Evolutionary conservation across 2,329 filamentous ascomycete genomes (phyloP).

Genomic region (Corniculantispora saksenae): DNA sequence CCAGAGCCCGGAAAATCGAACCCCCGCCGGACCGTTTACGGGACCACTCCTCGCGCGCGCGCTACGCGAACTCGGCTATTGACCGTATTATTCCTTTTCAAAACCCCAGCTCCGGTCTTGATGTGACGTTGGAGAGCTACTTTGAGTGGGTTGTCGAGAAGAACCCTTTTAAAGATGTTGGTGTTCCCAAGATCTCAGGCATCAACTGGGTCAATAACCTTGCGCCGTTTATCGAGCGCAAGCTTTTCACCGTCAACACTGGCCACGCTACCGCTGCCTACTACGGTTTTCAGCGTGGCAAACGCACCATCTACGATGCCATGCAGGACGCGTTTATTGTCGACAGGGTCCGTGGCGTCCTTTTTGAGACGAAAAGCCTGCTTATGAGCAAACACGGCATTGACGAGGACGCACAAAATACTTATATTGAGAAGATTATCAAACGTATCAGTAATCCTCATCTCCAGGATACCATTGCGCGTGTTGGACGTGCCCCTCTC

Average conservation of each 20-base stretch:
- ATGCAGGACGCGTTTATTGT: slow-evolving; percentile 80
- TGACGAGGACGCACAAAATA: slow-evolving; percentile 69
- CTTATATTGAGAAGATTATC: slow-evolving; percentile 91
- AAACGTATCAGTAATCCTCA: slow-evolving; percentile 90
- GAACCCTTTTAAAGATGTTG: slow-evolving; percentile 73
- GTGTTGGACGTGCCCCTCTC: slow-evolving; percentile 90
- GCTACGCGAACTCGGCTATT: slow-evolving; percentile 96
- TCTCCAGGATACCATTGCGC: slow-evolving; percentile 88
- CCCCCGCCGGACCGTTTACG: slow-evolving; percentile 66
- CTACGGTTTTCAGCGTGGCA: slow-evolving; percentile 84
- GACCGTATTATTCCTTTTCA: slow-evolving; percentile 97
- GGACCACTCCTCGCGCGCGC: slow-evolving; percentile 71
- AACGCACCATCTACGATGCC: slow-evolving; percentile 86
- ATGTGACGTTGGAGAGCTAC: slow-evolving; percentile 97
- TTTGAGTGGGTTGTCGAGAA: slow-evolving; percentile 97
- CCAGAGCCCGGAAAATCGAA: slow-evolving; percentile 71
- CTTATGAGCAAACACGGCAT: slow-evolving; percentile 89
- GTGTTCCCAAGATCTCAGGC: slow-evolving; percentile 72
- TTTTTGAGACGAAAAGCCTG: slow-evolving; percentile 82
- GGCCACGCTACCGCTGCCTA: slow-evolving; percentile 95
- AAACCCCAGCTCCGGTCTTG: slow-evolving; percentile 73
- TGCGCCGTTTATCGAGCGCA: slow-evolving; percentile 95
- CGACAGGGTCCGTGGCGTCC: slow-evolving; percentile 73
- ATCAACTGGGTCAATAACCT: slow-evolving; percentile 93
- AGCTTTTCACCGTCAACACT: slow-evolving; percentile 99